These are phyloP conservation scores for Paramecium sonneborni DNA, from an alignment of 73 alveolate genomes.

Conservation along the genomic window DNA sequence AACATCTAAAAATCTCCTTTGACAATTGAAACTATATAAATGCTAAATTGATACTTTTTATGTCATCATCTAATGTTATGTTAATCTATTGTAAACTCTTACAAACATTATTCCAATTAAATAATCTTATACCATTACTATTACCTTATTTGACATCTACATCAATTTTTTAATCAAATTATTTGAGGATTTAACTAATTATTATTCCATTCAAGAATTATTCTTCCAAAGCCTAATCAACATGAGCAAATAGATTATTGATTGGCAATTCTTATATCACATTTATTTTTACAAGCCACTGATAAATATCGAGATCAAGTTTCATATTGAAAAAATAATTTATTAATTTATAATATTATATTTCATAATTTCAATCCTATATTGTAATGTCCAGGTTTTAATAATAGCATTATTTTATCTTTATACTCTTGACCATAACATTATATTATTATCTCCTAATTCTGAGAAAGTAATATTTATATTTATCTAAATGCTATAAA, in stretches of 20 bases:
- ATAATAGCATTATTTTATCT: too few species aligned
- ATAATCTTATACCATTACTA: neutral
- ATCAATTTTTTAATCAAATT: neutral
- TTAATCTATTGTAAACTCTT: neutral
- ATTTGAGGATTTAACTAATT: neutral
- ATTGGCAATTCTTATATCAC: neutral
- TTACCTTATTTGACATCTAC: conserved; percentile 1
- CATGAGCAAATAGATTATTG: neutral
- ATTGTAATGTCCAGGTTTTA: neutral
- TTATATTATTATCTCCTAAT: too few species aligned
- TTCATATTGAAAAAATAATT: neutral
- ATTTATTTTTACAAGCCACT: neutral
- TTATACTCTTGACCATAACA: too few species aligned
- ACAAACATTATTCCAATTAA: conserved; percentile 33
- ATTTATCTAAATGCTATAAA: neutral
- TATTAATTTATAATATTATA: neutral
- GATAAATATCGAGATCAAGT: conserved; percentile 22
- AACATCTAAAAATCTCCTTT: conserved; percentile 43
- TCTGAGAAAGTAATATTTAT: neutral
- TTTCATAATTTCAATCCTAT: neutral
- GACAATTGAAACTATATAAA: conserved; percentile 18
- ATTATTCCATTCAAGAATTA: neutral
- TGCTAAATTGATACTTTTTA: neutral
- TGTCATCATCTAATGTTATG: conserved; percentile 27
- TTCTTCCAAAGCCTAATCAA: conserved; percentile 15